Evolutionary conservation across 75 land plant genomes (phyloP), one percentile per base, ranked within the genome.

Genomic region (Pinus tabuliformis): DNA sequence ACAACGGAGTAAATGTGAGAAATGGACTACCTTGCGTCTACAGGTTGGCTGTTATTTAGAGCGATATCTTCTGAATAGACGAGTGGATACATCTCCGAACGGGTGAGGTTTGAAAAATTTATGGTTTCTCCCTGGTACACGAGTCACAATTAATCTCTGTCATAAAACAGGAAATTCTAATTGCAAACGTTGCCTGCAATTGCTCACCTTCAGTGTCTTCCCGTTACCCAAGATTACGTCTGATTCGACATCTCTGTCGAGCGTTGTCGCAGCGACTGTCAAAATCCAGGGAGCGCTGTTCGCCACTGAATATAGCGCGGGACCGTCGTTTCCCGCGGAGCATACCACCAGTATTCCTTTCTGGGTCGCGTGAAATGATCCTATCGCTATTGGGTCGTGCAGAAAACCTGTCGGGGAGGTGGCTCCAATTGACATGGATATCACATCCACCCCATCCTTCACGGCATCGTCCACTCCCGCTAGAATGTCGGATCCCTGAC

Each of bases 391-490:
- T 2, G 95, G 93, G 58, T 92, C 95, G 11, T 7, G 63, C 57
- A 70, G 18, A 54, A 88, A 85, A 26, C 83, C 87, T 5, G 70
- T 81, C 65, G 68, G 71, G 18, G 45, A 66, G 5, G 63, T 68
- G 5, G 86, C 74, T 12, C 95, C 93, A 0, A 92, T 75, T 2
- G 95, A 92, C 3, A 90, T n/a, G 1, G 93, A 90, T 5, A 95
- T 63, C 5, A 93, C 80, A 59, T 95, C 96, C 14, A 91, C 94
- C 0, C 98, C 98, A 56, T 95, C 98, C 3, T 82, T 73, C 13
- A 93, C 83, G 0, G 96, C 96, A 63, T 89, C 96, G 68, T 95
- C 96, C 26, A 95, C 76, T 14, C 87, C 98, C 0, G 90, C 81
- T 1, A 95, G 73, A 30, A 95, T 89, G 18, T 81, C 81, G 1